Evolutionary conservation across 108 stramenopile genomes (phyloP).

Genomic region (Pseudonitzschia pungens): DNA sequence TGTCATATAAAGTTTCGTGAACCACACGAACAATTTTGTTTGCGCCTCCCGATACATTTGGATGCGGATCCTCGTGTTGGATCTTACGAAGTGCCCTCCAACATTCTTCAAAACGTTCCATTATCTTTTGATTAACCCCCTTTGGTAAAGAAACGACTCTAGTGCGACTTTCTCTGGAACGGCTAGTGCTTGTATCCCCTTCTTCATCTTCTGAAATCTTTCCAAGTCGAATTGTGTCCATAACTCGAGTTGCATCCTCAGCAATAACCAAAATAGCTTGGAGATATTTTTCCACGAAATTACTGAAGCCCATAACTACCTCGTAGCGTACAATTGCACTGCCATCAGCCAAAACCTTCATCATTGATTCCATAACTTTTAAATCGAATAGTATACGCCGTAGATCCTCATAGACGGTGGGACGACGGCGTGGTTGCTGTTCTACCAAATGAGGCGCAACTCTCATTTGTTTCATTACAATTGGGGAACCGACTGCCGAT

Average conservation of each 20-base stretch:
- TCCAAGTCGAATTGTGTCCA: slow-evolving; percentile 15
- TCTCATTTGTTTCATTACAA: slow-evolving; percentile 5
- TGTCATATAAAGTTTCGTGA: slow-evolving; percentile 62
- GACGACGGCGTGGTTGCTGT: slow-evolving; percentile 24
- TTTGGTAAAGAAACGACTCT: slow-evolving; percentile 41
- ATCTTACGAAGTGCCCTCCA: slow-evolving; percentile 71
- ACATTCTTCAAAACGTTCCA: slow-evolving; percentile 57
- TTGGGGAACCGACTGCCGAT: slow-evolving; percentile 1
- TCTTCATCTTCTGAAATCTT: slow-evolving; percentile 23
- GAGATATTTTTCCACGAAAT: slow-evolving; percentile 79
- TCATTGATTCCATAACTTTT: slow-evolving; percentile 29
- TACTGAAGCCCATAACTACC: slow-evolving; percentile 64
- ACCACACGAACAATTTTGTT: slow-evolving; percentile 69
- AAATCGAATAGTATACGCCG: slow-evolving; percentile 44
- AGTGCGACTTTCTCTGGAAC: slow-evolving; percentile 4
- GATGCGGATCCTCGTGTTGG: slow-evolving; percentile 80
- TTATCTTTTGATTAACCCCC: slow-evolving; percentile 36
- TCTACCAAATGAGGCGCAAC: slow-evolving; percentile 12
- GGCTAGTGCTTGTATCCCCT: not conserved
- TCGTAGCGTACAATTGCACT: slow-evolving; percentile 87
- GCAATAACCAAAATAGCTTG: slow-evolving; percentile 75
- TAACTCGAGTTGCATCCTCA: slow-evolving; percentile 39
- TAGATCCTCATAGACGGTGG: slow-evolving; percentile 46
- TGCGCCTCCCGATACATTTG: slow-evolving; percentile 57
- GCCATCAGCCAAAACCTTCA: slow-evolving; percentile 53